These are phyloP conservation scores for Calonectria honghensis DNA, from an alignment of 2,329 filamentous ascomycete species.

Conservation along the genomic window DNA sequence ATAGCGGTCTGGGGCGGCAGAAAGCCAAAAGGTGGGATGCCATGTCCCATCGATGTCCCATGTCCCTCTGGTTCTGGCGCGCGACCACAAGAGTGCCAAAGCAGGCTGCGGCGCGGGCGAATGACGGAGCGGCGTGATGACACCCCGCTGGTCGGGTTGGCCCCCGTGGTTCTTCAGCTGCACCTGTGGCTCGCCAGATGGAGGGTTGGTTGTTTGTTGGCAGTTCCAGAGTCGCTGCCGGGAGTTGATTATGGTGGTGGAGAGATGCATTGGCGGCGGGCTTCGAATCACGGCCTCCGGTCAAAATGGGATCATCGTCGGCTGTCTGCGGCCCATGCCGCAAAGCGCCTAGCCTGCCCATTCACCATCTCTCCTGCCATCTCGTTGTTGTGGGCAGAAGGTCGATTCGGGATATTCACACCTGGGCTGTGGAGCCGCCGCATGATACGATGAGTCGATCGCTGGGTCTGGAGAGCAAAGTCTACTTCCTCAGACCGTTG, in stretches of 20 bases:
- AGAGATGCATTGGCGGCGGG: constrained; percentile 17
- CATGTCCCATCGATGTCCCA: constrained; percentile 9
- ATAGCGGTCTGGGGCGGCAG: constrained; percentile 28
- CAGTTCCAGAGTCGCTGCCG: constrained; percentile 24
- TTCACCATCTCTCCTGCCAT: constrained; percentile 31
- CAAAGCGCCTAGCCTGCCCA: constrained; percentile 29
- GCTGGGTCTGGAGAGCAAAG: constrained; percentile 33
- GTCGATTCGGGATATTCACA: constrained; percentile 35
- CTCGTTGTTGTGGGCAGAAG: constrained; percentile 14
- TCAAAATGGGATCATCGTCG: constrained; percentile 42
- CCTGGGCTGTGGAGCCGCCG: constrained; percentile 23
- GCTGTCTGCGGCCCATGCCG: constrained; percentile 28
- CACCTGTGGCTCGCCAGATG: constrained; percentile 25
- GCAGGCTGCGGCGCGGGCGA: constrained; percentile 37
- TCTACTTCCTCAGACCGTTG: constrained; percentile 25
- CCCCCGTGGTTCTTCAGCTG: constrained; percentile 29
- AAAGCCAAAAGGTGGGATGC: constrained; percentile 18
- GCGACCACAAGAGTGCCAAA: constrained; percentile 4
- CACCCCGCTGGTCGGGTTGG: constrained; percentile 30
- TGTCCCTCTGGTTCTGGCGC: constrained; percentile 11
- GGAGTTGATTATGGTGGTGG: constrained; percentile 34
- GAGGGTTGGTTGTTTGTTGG: constrained; percentile 33
- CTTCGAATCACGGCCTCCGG: constrained; percentile 18
- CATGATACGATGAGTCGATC: constrained; percentile 41
- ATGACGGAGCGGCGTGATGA: constrained; percentile 35